A percentile compares a stretch with the other conserved stretches of the same genome.
Conservation (phyloP, 768 basidiomycete species). For the Auricularia cornea region DNA sequence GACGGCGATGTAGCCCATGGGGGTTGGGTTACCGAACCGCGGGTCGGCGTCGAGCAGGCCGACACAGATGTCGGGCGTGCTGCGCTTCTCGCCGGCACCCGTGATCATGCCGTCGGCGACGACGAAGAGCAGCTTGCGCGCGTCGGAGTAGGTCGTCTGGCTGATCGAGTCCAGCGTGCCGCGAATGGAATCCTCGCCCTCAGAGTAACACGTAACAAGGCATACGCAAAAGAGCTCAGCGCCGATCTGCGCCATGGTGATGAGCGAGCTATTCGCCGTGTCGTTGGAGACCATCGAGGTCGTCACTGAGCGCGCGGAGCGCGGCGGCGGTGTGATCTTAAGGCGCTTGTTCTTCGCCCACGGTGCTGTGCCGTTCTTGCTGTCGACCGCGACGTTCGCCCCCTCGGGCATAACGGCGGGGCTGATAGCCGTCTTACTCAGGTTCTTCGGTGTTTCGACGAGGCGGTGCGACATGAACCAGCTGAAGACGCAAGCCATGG, state of each 20-base stretch:
- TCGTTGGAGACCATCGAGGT: constrained; percentile 43
- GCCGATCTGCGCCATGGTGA: constrained; percentile 86
- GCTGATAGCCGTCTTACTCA: constrained; percentile 79
- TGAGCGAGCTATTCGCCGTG: constrained; percentile 39
- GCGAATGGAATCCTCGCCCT: constrained; percentile 87
- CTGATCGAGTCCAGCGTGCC: constrained; percentile 93
- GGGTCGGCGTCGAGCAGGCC: constrained; percentile 85
- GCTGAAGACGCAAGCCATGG: constrained; percentile 93
- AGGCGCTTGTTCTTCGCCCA: constrained; percentile 67
- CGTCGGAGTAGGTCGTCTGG: constrained; percentile 81
- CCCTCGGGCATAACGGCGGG: constrained; percentile 96
- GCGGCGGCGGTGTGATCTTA: constrained; percentile 30
- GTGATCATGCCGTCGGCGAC: constrained; percentile 99
- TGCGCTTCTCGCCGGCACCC: constrained; percentile 89
- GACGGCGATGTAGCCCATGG: constrained; percentile 89
- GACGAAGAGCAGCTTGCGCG: constrained; percentile 84
- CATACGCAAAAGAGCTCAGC: constrained; percentile 92
- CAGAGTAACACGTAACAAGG: constrained; percentile 95
- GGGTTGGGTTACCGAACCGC: constrained; percentile 89
- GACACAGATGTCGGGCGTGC: constrained; percentile 96
- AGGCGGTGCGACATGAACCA: constrained; percentile 89
- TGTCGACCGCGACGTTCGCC: constrained; percentile 89
- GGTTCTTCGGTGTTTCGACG: constrained; percentile 66
- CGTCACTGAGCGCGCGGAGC: constrained; percentile 46
- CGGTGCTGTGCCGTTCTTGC: constrained; percentile 84